Evolutionary conservation across 306 rosid species (phyloP).

Genomic region (Quercus robur): DNA sequence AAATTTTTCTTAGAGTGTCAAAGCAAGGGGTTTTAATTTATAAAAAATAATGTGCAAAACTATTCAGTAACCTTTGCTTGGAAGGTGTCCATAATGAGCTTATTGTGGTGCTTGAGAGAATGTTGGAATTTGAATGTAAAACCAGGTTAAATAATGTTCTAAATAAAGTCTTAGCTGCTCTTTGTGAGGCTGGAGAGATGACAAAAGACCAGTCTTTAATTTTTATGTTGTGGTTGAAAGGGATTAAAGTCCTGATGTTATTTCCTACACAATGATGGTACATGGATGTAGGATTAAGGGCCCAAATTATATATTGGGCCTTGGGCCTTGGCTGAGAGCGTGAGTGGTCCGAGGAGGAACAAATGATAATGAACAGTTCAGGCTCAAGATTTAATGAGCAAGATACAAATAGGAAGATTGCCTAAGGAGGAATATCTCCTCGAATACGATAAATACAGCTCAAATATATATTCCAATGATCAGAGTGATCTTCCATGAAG

Average conservation of each 20-base stretch:
- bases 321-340: no score
- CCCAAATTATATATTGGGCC: no score
- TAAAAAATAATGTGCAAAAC: constrained; percentile 34
- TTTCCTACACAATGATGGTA: constrained; percentile 71
- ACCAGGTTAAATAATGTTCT: constrained; percentile 42
- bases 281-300: constrained; percentile 23
- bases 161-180: constrained; percentile 44
- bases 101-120: constrained; percentile 30
- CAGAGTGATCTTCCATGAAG: no score
- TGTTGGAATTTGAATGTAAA: constrained; percentile 45
- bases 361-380: no score
- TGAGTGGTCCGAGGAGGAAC: no score
- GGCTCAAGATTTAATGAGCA: no score
- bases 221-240: constrained; percentile 40
- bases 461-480: no score
- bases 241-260: constrained; percentile 55
- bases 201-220: constrained; percentile 33
- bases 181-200: constrained; percentile 53
- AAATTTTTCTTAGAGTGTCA: constrained; percentile 39
- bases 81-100: constrained; percentile 36
- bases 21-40: constrained; percentile 35
- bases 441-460: no score
- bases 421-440: no score
- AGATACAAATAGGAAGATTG: no score
- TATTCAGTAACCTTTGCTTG: constrained; percentile 52